These are phyloP conservation scores for Microascus cirrosus DNA, from an alignment of 2,329 filamentous ascomycete genomes.

Conservation along the genomic window DNA sequence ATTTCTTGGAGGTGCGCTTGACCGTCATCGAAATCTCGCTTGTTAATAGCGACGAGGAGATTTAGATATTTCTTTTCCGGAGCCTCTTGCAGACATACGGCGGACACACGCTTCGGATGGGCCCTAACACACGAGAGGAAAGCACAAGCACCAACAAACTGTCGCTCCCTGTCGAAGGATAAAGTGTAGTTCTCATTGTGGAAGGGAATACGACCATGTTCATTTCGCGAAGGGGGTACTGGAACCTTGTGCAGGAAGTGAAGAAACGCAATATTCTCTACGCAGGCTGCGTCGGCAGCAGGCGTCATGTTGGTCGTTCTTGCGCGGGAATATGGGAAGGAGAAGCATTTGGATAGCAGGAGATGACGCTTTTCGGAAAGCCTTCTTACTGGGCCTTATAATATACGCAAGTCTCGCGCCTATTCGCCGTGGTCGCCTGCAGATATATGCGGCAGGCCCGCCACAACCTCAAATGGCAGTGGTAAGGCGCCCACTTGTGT, in stretches of 20 bases:
- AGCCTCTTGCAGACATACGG: constrained; percentile 10
- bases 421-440: background rate
- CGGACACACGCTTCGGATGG: constrained; percentile 19
- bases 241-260: constrained; percentile 15
- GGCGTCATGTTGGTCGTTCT: background rate
- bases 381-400: too few relatives aligned
- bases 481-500: background rate
- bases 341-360: background rate
- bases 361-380: too few relatives aligned
- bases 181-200: constrained; percentile 12
- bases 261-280: constrained; percentile 16
- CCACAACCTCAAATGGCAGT: background rate
- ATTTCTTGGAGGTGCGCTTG: background rate
- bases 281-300: constrained; percentile 7
- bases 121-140: constrained; percentile 19
- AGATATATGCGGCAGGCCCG: background rate
- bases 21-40: background rate
- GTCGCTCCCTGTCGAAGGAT: constrained; percentile 19
- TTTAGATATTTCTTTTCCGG: background rate
- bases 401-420: background rate
- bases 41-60: background rate
- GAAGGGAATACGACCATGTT: constrained; percentile 1
- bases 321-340: background rate
- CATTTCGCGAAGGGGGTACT: constrained; percentile 9
- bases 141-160: constrained; percentile 16